Base-by-base conservation (phyloP, 1,139 yeast species). In the Protomyces macrosporus region DNA sequence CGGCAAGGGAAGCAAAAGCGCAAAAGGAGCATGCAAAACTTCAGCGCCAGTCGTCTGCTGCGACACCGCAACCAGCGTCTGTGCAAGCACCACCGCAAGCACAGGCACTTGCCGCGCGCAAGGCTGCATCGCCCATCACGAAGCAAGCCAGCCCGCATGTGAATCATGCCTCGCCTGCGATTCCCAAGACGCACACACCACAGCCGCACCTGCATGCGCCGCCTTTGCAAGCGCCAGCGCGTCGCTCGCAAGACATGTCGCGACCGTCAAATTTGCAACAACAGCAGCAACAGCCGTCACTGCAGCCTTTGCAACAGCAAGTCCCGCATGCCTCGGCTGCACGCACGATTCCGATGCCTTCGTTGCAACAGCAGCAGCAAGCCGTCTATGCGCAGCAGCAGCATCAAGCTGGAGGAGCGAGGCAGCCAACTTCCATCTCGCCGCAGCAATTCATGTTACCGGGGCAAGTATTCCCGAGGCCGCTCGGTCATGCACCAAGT, bases 1-100 rank as follows among this genome's bases (percentile, higher is more conserved):
- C 78, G 60, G 76, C 55, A 9, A 58, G n/a, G 36, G 63, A 77
- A 65, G 68, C 71, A 48, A 76, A 76, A 65, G 72, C 73, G 67
- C 70, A 74, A 70, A 71, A 69, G 73, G 74, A 69, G 74, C 70
- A 73, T 69, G 70, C 75, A 69, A 71, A 73, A 70, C 66, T 68
- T 57, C 69, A 73, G 68, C 63, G 68, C 56, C 51, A 65, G 65
- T 36, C 52, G 58, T 39, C 53, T 56, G 61, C 34, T 9, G 5
- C 60, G 23, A 32, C 61, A 23, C 6, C 50, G 7, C 3, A 33
- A 42, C 53, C 7, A 34, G 30, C 35, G 12, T 9, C 16, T 34
- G 33, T 32, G 39, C 14, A 16, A 9, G n/a, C 39, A 30, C 45
- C 45, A 39, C 52, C 30, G 45, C 60, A 32, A n/a, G 37, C 36